Base-by-base conservation (phyloP, 495 filamentous ascomycete genomes). In the Podospora tetraspora region DNA sequence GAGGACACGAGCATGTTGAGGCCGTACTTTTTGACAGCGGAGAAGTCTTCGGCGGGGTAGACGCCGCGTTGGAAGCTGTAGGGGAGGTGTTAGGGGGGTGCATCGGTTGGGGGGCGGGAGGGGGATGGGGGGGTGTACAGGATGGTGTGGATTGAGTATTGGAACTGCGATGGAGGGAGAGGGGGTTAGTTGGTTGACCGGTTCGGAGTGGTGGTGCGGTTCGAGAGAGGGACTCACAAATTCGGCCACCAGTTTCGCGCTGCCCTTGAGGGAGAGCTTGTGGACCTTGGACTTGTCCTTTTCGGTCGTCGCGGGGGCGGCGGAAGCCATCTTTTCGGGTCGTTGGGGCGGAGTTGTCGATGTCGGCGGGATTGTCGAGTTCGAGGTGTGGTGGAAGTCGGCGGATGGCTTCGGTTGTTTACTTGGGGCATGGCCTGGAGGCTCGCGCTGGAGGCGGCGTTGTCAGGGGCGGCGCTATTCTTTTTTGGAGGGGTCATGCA, bases 21-120 rank as follows among this genome's bases (percentile, higher is more conserved):
- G 73, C 96, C 96, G 88, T 99, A 99, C 84, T 99, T 99, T 80
- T 98, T 98, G 73, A 99, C 93, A 24, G 94, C 89, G 70, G 91
- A 93, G 77, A 99, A 99, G 81, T 99, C 95, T 73, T 99, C 95
- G 32, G 95, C 94, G 56, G 96, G 95, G 79, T 99, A 99, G 64
- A 99, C 95, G 62, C 93, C 95, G 72, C 95, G 86, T 78, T 98
- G 96, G 85, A 97, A 96, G 71, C 90, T 92, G 70, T 92, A 70
- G 25, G 23, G 11, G 3, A 16, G 34, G 11, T 61, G 57, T 32
- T 59, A 4, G 7, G 9, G 13, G 3, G 24, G 24, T 24, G n/a
- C n/a, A n/a, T 22, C 0, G 43, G 13, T 16, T 57, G 11, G 3
- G 0, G 56, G 29, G 0, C 7, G 62, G 69, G 82, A 72, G 77